A percentile compares a stretch with the other conserved stretches of the same genome.
These are phyloP conservation scores for Auricularia cornea DNA, from an alignment of 768 basidiomycete genomes.

Conservation along the genomic window DNA sequence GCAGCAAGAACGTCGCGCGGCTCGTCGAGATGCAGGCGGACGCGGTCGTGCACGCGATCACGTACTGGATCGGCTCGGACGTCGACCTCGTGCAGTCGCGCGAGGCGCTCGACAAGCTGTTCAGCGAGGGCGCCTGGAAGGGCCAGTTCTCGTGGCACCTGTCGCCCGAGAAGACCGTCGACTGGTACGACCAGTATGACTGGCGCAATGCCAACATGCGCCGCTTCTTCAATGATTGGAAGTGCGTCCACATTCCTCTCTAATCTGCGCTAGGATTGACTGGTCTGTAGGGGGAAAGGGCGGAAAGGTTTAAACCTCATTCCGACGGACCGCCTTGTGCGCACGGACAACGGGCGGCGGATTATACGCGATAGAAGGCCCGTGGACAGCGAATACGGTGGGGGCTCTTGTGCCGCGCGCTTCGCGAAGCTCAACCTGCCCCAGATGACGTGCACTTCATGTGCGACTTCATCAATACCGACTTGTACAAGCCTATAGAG, in stretches of 20 bases:
- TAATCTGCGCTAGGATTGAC: background rate
- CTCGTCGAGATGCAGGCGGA: background rate
- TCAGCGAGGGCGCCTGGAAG: background rate
- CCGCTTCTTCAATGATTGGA: background rate
- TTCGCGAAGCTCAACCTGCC: background rate
- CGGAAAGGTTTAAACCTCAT: background rate
- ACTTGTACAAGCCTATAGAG: background rate
- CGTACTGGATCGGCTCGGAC: constrained; percentile 1
- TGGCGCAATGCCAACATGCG: background rate
- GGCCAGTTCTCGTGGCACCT: background rate
- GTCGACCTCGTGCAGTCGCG: background rate
- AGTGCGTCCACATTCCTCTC: background rate
- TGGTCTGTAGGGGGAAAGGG: background rate
- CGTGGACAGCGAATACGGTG: background rate
- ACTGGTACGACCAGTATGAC: background rate
- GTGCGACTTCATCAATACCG: background rate
- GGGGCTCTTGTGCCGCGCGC: background rate
- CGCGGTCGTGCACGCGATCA: background rate
- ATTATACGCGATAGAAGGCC: background rate
- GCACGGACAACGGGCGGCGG: background rate
- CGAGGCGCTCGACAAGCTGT: background rate
- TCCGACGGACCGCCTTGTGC: background rate
- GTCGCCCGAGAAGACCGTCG: background rate
- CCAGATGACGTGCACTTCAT: background rate
- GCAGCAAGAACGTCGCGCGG: background rate